phyloP scores from a whole-genome alignment of 257 asterid genomes.

The Nicotiana attenuata region DNA sequence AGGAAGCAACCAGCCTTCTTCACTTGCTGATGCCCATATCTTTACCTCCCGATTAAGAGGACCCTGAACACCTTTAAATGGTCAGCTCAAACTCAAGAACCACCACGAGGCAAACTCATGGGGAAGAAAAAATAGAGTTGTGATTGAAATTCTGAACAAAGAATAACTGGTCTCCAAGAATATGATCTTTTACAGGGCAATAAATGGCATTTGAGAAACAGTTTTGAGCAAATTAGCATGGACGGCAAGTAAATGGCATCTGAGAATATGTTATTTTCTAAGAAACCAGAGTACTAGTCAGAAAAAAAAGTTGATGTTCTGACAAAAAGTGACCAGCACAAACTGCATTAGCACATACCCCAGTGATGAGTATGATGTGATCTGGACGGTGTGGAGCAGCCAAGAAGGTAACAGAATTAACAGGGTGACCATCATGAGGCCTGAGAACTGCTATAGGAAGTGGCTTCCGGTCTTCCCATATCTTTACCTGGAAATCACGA shows the following conservation, averaged over 20 bases:
- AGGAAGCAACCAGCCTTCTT: constrained; percentile 98
- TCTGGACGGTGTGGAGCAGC: constrained; percentile 83
- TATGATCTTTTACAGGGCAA: neutral
- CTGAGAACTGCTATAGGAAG: constrained; percentile 82
- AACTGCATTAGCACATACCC: constrained; percentile 43
- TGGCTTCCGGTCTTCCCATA: constrained; percentile 90
- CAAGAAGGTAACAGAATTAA: constrained; percentile 84
- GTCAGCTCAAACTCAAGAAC: neutral
- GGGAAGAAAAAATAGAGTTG: neutral
- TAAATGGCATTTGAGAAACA: neutral
- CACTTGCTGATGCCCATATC: constrained; percentile 88
- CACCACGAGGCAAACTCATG: neutral
- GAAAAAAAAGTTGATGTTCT: neutral
- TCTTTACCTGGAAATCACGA: constrained; percentile 61
- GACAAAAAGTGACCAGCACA: neutral
- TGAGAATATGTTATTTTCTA: neutral
- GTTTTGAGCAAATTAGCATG: neutral
- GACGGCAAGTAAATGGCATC: neutral
- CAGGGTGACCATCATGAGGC: constrained; percentile 95
- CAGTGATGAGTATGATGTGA: constrained; percentile 91
- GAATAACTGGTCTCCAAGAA: neutral
- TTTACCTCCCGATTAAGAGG: constrained; percentile 78
- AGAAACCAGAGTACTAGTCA: neutral
- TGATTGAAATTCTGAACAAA: neutral
- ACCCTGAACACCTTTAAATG: constrained; percentile 47